Evolutionary conservation across 257 asterid genomes (phyloP).

Genomic region (Asclepias syriaca): DNA sequence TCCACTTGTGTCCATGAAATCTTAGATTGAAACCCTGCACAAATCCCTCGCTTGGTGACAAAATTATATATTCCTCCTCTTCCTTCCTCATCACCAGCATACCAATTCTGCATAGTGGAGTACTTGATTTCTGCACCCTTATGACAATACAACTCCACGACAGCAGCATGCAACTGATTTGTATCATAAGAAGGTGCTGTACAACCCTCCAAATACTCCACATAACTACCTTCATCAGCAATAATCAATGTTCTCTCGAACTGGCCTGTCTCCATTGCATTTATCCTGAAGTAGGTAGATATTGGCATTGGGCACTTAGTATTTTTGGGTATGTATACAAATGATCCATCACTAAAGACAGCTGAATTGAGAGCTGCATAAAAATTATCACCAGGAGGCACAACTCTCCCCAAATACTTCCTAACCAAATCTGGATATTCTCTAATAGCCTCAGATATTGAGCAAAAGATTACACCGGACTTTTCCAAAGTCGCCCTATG

Average conservation of each 20-base stretch:
- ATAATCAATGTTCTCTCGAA: constrained; percentile 93
- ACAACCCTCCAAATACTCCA: constrained; percentile 97
- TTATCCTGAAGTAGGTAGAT: constrained; percentile 88
- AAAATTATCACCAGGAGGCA: constrained; percentile 83
- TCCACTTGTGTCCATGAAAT: constrained; percentile 99
- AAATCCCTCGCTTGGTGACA: constrained; percentile 87
- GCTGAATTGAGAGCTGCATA: constrained; percentile 87
- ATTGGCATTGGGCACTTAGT: constrained; percentile 94
- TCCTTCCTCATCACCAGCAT: constrained; percentile 88
- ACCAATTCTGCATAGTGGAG: constrained; percentile 98
- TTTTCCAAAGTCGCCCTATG: constrained; percentile 79
- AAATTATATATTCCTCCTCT: constrained; percentile 85
- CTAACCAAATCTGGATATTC: constrained; percentile 73
- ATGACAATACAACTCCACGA: constrained; percentile 82
- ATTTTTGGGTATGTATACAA: constrained; percentile 81
- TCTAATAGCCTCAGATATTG: constrained; percentile 85
- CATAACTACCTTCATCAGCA: constrained; percentile 89
- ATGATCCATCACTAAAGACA: constrained; percentile 95
- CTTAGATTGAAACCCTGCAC: constrained; percentile 72
- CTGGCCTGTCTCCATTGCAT: constrained; percentile 96
- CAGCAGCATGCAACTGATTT: constrained; percentile 90
- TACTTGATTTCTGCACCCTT: constrained; percentile 83
- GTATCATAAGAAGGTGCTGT: constrained; percentile 94
- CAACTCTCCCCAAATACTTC: constrained; percentile 80
- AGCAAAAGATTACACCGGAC: constrained; percentile 88